Conservation (phyloP, 2,329 filamentous ascomycete genomes). For the Sclerotinia subarctica region DNA sequence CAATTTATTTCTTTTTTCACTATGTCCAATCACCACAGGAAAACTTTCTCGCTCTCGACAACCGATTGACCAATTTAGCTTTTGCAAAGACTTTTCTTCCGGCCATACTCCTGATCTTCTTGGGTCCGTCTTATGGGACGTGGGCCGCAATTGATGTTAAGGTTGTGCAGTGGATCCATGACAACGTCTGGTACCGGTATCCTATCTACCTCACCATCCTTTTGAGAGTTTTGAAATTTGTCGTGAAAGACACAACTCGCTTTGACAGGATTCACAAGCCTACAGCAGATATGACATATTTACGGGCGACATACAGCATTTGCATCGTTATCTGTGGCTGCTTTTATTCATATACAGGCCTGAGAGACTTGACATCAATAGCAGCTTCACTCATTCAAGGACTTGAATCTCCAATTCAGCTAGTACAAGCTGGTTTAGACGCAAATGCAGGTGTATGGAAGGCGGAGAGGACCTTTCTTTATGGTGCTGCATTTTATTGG, state of each 20-base stretch:
- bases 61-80: slow-evolving; percentile 36
- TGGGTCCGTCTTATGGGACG: slow-evolving; percentile 34
- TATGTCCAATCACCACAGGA: slow-evolving; percentile 39
- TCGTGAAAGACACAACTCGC: slow-evolving; percentile 16
- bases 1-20: slow-evolving; percentile 42
- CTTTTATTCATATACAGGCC: slow-evolving; percentile 28
- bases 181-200: slow-evolving; percentile 44
- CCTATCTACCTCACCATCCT: slow-evolving; percentile 30
- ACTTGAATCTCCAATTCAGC: background rate
- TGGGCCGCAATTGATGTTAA: slow-evolving; percentile 23
- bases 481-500: slow-evolving; percentile 36
- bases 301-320: slow-evolving; percentile 23
- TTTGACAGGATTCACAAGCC: slow-evolving; percentile 1
- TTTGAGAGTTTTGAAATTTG: background rate
- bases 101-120: slow-evolving; percentile 32
- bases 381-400: slow-evolving; percentile 13
- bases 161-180: slow-evolving; percentile 33
- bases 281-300: slow-evolving; percentile 25
- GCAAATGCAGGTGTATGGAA: background rate
- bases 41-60: slow-evolving; percentile 39
- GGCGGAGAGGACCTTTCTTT: slow-evolving; percentile 24
- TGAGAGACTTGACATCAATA: slow-evolving; percentile 29
- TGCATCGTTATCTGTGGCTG: background rate
- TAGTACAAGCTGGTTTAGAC: background rate
- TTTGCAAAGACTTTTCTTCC: slow-evolving; percentile 37